Conservation (phyloP, 1,139 yeast species). For the Taphrina pruni region DNA sequence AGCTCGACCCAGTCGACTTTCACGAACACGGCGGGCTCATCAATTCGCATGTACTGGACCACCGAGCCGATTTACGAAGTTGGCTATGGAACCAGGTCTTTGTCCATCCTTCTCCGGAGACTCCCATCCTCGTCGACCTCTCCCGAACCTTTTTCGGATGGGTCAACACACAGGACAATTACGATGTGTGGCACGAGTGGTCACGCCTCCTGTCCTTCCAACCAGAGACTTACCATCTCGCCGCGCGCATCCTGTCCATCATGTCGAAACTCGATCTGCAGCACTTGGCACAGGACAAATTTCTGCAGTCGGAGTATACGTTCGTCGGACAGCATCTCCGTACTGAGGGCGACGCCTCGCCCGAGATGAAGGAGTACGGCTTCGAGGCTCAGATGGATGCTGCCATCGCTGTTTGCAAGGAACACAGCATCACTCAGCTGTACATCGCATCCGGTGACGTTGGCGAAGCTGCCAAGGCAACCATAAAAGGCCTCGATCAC, state of each 20-base stretch:
- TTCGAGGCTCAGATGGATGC: slow-evolving; percentile 14
- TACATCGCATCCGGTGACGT: slow-evolving; percentile 27
- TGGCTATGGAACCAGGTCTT: slow-evolving; percentile 4
- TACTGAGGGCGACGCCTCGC: slow-evolving; percentile 12
- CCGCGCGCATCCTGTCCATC: slow-evolving; percentile 12
- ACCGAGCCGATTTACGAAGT: slow-evolving; percentile 4
- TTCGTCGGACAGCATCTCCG: slow-evolving; percentile 15
- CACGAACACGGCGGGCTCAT: slow-evolving; percentile 6
- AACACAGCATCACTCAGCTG: neutral
- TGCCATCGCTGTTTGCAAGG: slow-evolving; percentile 1
- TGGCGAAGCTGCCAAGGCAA: slow-evolving; percentile 3
- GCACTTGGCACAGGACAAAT: neutral
- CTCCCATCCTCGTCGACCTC: neutral
- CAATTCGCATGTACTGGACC: slow-evolving; percentile 4
- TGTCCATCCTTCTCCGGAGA: neutral
- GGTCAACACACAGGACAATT: slow-evolving; percentile 7
- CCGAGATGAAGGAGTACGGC: neutral
- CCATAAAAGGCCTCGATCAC: neutral
- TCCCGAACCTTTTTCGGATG: slow-evolving; percentile 5
- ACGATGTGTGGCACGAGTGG: slow-evolving; percentile 17
- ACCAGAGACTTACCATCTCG: neutral
- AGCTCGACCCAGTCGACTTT: slow-evolving; percentile 9
- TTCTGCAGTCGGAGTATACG: neutral
- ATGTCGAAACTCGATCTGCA: neutral
- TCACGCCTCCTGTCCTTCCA: slow-evolving; percentile 9